Conservation (phyloP, 768 basidiomycete species). For the Phylloporus scabripes region DNA sequence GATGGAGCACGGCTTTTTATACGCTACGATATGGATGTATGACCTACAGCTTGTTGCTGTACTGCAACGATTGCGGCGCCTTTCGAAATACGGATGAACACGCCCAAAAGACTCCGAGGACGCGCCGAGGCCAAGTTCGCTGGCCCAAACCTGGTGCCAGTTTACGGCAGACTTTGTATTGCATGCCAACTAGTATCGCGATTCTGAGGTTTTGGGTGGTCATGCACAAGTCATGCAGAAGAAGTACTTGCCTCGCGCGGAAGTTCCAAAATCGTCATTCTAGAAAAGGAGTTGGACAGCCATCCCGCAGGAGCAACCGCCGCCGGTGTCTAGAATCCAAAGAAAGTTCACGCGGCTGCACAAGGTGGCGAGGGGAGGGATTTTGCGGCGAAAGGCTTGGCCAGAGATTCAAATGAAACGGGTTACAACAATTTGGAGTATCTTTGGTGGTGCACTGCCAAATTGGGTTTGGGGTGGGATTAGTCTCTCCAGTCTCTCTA, state of each 20-base stretch:
- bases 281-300: slow-evolving; percentile 15
- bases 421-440: background rate
- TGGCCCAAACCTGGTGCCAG: background rate
- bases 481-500: background rate
- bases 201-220: slow-evolving; percentile 14
- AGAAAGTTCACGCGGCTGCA: background rate
- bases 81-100: background rate
- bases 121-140: background rate
- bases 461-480: slow-evolving; percentile 17
- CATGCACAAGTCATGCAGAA: background rate
- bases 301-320: background rate
- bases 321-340: background rate
- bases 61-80: background rate
- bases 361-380: background rate
- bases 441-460: background rate
- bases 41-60: slow-evolving; percentile 26
- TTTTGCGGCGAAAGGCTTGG: background rate
- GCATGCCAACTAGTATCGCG: slow-evolving; percentile 17
- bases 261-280: slow-evolving; percentile 10
- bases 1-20: slow-evolving; percentile 12
- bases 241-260: background rate
- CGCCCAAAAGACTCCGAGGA: background rate
- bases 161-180: slow-evolving; percentile 3
- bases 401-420: background rate
- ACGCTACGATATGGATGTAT: background rate